Evolutionary conservation across 805 yeast genomes (phyloP), one percentile per base, ranked within the genome.

Genomic region (Starmerella apicola): DNA sequence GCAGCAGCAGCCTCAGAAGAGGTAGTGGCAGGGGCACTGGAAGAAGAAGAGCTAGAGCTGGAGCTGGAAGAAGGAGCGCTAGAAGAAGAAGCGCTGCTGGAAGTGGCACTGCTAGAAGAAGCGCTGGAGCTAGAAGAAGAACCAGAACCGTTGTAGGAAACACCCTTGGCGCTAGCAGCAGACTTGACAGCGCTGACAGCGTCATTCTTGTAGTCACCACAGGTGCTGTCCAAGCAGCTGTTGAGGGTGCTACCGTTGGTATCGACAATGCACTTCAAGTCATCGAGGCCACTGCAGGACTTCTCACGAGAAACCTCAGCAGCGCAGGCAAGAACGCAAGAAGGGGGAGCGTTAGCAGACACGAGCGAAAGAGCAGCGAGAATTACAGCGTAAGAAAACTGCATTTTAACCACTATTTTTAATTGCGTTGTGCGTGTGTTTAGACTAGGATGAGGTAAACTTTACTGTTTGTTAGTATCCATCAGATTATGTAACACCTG

Each of bases 241-340:
- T 73, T 61, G 51, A 84, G 62, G 31, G 70, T 63, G 44, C 62
- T 43, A 49, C 70, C 62, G 52, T 80, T 74, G 40, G 66, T 65
- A 34, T 34, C 43, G 62, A 94, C 81, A 52, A 81, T 62, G 67
- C 94, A 84, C 32, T 63, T 53, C 50, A 82, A 65, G 55, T 80
- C 74, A 59, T 71, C 72, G 59, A 83, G 59, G 42, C 76, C 65
- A 43, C 64, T 51, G 34, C 27, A 20, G 45, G 38, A 39, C 43
- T 35, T 37, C 37, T 30, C 37, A 22, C 35, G 44, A 46, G 70
- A 66, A 41, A 80, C 86, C 54, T 73, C 69, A 42, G 83, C 71
- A 43, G 81, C 88, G 72, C 95, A 84, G 30, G 94, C 93, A 59
- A 85, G 68, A 50, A 85, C 64, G 68, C 95, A 85, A 28, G 95